Base-by-base conservation (phyloP, 208 protist species). In the Leishmania martiniquensis region DNA sequence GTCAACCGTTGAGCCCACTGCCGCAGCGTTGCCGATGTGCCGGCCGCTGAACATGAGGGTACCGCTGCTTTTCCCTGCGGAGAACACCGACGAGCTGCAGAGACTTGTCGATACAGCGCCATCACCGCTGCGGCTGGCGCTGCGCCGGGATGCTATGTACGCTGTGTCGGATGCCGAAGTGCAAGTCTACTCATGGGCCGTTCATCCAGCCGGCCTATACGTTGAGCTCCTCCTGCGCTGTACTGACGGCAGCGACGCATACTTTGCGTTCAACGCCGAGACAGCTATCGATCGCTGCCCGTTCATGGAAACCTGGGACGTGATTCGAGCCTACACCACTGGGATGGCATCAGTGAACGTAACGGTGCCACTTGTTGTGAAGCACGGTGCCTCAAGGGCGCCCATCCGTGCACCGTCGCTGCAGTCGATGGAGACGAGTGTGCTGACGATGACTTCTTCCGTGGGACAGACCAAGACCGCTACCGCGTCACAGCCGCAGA, bases 51-150 rank as follows among this genome's bases (percentile, higher is more conserved):
- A 44, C 22, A 2, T 60, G 34, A 54, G 34, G 32, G 39, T 60
- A 17, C 37, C 70, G 20, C 44, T 74, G 49, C 34, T 74, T 29
- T 74, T 74, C 34, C 37, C 15, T 17, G 54, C 13, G 9, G 52
- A 74, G 29, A 52, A 32, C 34, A 22, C 29, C 34, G 70, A 5
- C 32, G 70, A 12, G 70, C 51, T 74, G 70, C 70, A 47, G 1
- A 34, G 54, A 60, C 70, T 76, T n/a, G 72, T 66, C 4, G 71
- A 81, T 51, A 55, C 15, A 39, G 62, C 72, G 12, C 54, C 72
- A 15, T 66, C 72, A 6, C n/a, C 34, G 44, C 76, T 65, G 32
- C 65, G 51, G 45, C 49, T 72, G 51, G 70, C 70, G 1, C 70
- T 74, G 20, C 52, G 51, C 20, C 52, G 70, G 9, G 70, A 74